Base-by-base conservation (phyloP, 768 basidiomycete genomes). In the Hygrophorus pudorinus region DNA sequence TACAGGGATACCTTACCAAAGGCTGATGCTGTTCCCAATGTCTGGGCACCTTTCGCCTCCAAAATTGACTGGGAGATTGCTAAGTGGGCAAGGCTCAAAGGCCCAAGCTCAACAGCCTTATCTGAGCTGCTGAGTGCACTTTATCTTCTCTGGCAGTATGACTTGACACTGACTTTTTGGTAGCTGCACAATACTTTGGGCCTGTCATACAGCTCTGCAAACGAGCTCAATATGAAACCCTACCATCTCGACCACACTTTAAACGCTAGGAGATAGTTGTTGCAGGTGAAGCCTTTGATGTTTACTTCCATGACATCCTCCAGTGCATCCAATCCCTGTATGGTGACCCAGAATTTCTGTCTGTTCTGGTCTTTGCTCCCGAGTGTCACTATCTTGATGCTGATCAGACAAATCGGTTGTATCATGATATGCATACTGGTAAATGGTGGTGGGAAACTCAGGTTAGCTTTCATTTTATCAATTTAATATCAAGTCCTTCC, bases 361-460 rank as follows among this genome's bases (percentile, higher is more conserved):
- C 54, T 8, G 13, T 32, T 20, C 24, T 49, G 2, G 27, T 40
- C 30, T 42, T 45, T 18, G 17, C 29, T 6, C 48, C 48, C n/a
- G 48, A 49, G 27, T 39, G 44, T 1, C 44, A 45, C 16, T 49
- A 45, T 29, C 18, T 32, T n/a, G 31, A 45, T 20, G 16, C 3
- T 5, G 17, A 4, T 8, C 0, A 59, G 64, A 42, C 31, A 42
- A 5, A 44, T 52, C 37, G 59, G 59, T 13, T 68, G 0, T 67
- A 53, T 41, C 56, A 63, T 49, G 70, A 74, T 36, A 65, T 74
- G 62, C 58, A 72, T 33, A 74, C 70, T 0, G 70, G 66, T 0
- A 60, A 64, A 37, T 76, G 74, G 74, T 75, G 72, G 74, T 75
- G 72, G 72, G 38, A 38, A 8, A 65, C 60, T 1, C 73, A 75